phyloP scores from a whole-genome alignment of 176 grass and related monocot genomes.

The maize (Zea mays) region Zm-B73-REFERENCE-NAM-5.0 NC_050102.1:135965501-135966000 shows the following conservation, averaged over 20 bases:
- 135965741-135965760: slow-evolving; percentile 29
- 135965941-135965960: slow-evolving; percentile 6
- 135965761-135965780: slow-evolving; percentile 21
- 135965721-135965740: slow-evolving; percentile 39
- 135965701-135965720: slow-evolving; percentile 27
- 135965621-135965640: slow-evolving; percentile 28
- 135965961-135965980: slow-evolving; percentile 30
- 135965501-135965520: slow-evolving; percentile 2
- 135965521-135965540: slow-evolving; percentile 29
- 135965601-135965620: slow-evolving; percentile 35
- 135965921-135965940: slow-evolving; percentile 14
- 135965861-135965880: slow-evolving; percentile 35
- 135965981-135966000: slow-evolving; percentile 30
- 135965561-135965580: slow-evolving; percentile 25
- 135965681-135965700: slow-evolving; percentile 17
- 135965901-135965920: slow-evolving; percentile 23
- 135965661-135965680: slow-evolving; percentile 22
- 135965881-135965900: slow-evolving; percentile 10
- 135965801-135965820: slow-evolving; percentile 17
- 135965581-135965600: slow-evolving; percentile 27
- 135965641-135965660: slow-evolving; percentile 28
- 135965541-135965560: slow-evolving; percentile 23
- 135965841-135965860: slow-evolving; percentile 12
- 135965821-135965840: slow-evolving; percentile 3
- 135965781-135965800: slow-evolving; percentile 34